Evolutionary conservation across 2,329 filamentous ascomycete genomes (phyloP).

Genomic region (Penicillium sp.): DNA sequence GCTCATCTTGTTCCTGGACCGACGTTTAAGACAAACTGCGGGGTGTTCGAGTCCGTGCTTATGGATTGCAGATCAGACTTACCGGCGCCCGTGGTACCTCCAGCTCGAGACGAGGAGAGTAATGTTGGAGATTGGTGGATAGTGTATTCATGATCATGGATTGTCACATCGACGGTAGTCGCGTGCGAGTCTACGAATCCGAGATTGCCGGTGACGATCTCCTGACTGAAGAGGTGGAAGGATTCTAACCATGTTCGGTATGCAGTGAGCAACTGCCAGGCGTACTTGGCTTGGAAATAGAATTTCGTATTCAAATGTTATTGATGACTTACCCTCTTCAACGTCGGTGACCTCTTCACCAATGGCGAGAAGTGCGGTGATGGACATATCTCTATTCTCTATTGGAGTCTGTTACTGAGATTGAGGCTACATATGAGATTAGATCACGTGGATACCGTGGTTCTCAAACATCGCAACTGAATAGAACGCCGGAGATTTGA

Average conservation of each 20-base stretch:
- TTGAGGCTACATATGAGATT: not conserved
- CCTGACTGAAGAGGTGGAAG: slow-evolving; percentile 79
- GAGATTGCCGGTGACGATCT: slow-evolving; percentile 72
- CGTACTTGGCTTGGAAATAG: not conserved
- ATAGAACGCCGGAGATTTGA: not conserved
- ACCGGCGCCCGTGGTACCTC: slow-evolving; percentile 73
- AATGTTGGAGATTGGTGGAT: slow-evolving; percentile 83
- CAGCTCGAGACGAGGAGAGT: slow-evolving; percentile 71
- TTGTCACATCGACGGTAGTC: slow-evolving; percentile 62
- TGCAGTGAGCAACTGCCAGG: not conserved
- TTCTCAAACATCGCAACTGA: not conserved
- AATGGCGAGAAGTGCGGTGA: slow-evolving; percentile 39
- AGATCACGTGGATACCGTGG: not conserved
- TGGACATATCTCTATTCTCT: not conserved
- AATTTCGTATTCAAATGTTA: not conserved
- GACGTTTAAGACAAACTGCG: slow-evolving; percentile 13
- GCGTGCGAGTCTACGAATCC: slow-evolving; percentile 80
- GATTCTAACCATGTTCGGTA: slow-evolving; percentile 61
- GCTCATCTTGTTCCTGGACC: not conserved
- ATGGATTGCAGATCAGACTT: slow-evolving; percentile 15
- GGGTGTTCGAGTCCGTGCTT: slow-evolving; percentile 13
- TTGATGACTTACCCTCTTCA: slow-evolving; percentile 57
- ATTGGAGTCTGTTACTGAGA: not conserved
- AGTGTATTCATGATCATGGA: slow-evolving; percentile 69
- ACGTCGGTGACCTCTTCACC: slow-evolving; percentile 56